Evolutionary conservation across 371 early-diverging fungal species (phyloP).

Genomic region (Lichtheimia hyalospora): DNA sequence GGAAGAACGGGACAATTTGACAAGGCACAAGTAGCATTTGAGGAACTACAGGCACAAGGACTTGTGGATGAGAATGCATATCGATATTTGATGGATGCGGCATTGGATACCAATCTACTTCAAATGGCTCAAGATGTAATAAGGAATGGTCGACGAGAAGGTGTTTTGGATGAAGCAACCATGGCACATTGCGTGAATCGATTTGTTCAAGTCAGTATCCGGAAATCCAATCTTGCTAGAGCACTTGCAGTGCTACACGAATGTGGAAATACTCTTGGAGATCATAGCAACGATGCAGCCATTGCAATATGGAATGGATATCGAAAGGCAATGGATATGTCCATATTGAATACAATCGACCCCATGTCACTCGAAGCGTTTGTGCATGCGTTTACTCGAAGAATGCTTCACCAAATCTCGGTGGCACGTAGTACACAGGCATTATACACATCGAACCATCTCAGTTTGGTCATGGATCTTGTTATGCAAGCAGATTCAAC

Average conservation of each 20-base stretch:
- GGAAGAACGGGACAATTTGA: constrained; percentile 16
- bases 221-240: constrained; percentile 4
- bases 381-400: constrained; percentile 7
- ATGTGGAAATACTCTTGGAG: neutral
- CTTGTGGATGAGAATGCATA: constrained; percentile 9
- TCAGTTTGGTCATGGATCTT: constrained; percentile 7
- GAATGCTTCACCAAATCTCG: neutral
- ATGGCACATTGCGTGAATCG: constrained; percentile 4
- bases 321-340: neutral
- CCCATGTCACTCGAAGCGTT: constrained; percentile 4
- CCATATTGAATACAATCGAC: neutral
- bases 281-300: neutral
- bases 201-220: constrained; percentile 1
- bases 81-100: constrained; percentile 21
- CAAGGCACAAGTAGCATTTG: constrained; percentile 13
- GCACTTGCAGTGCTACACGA: constrained; percentile 5
- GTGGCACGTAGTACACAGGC: neutral
- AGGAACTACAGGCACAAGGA: constrained; percentile 10
- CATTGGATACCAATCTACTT: constrained; percentile 13
- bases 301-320: neutral
- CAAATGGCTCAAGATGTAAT: constrained; percentile 6
- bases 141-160: neutral
- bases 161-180: neutral
- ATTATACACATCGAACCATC: constrained; percentile 9
- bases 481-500: neutral